Conservation (phyloP, 768 basidiomycete genomes). For the Strobilomyces confusus region DNA sequence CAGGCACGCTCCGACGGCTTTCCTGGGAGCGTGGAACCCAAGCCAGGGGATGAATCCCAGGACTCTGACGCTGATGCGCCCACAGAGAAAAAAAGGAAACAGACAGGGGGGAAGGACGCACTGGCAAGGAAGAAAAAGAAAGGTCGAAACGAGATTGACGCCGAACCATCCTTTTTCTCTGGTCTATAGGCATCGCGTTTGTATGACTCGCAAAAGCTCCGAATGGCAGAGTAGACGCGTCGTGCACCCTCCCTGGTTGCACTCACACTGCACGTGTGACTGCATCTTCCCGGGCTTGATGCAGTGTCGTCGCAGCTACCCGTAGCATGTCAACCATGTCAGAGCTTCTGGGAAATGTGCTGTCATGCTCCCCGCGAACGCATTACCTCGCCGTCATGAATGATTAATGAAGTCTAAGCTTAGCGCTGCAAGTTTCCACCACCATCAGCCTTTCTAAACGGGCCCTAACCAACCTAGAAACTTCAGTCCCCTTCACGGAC, state of each 20-base stretch:
- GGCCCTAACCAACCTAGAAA: not conserved
- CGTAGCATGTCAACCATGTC: not conserved
- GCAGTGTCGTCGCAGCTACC: not conserved
- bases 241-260: not conserved
- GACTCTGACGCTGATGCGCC: constrained; percentile 29
- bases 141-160: constrained; percentile 55
- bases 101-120: constrained; percentile 50
- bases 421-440: not conserved
- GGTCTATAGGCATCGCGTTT: constrained; percentile 40
- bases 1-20: constrained; percentile 7
- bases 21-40: constrained; percentile 5
- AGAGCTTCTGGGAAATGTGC: not conserved
- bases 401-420: not conserved
- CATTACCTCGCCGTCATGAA: not conserved
- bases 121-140: constrained; percentile 51
- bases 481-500: not conserved
- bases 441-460: not conserved
- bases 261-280: not conserved
- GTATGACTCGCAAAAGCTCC: not conserved
- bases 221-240: not conserved
- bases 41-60: constrained; percentile 22
- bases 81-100: constrained; percentile 50
- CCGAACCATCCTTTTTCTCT: constrained; percentile 63
- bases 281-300: not conserved
- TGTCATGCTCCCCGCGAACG: not conserved